A percentile compares a stretch with the other conserved stretches of the same genome.
Evolutionary conservation across 345 rosid genomes (phyloP).

Genomic region (Stellera chamaejasme): DNA sequence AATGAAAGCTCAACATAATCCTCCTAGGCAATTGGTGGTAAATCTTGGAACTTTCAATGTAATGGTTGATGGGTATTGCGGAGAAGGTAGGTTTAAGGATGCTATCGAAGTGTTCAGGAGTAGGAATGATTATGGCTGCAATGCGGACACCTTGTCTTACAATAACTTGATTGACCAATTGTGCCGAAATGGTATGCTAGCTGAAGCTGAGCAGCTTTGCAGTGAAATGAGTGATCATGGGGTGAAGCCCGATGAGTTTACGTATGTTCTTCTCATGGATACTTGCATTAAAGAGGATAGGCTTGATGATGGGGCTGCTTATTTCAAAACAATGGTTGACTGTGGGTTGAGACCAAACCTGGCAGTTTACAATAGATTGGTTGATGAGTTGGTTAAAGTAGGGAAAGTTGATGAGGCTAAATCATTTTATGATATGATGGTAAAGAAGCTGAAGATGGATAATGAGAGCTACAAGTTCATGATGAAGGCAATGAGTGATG

Average conservation of each 20-base stretch:
- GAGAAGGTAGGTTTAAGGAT: constrained; percentile 49
- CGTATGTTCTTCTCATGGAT: constrained; percentile 68
- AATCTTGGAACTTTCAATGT: constrained; percentile 90
- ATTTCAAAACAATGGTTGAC: constrained; percentile 68
- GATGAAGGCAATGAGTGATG: constrained; percentile 57
- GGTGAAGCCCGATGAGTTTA: constrained; percentile 80
- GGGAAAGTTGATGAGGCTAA: constrained; percentile 77
- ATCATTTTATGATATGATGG: constrained; percentile 68
- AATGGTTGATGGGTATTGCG: constrained; percentile 70
- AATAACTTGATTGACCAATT: constrained; percentile 78
- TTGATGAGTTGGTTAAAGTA: constrained; percentile 46
- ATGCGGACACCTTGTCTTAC: constrained; percentile 55
- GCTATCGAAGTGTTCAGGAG: constrained; percentile 61
- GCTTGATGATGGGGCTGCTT: constrained; percentile 72
- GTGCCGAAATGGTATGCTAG: constrained; percentile 57
- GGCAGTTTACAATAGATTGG: constrained; percentile 63
- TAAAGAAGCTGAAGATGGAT: constrained; percentile 82
- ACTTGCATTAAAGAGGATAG: constrained; percentile 52
- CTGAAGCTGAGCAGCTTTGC: constrained; percentile 63
- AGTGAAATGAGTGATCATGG: constrained; percentile 72
- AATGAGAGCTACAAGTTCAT: constrained; percentile 68
- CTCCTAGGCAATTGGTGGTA: constrained; percentile 51
- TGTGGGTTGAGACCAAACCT: constrained; percentile 63
- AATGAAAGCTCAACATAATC: constrained; percentile 55
- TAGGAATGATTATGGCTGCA: constrained; percentile 59